Evolutionary conservation across 352 stramenopile species (phyloP), one percentile per base, ranked within the genome.

Genomic region (Globisporangium echinulatum): DNA sequence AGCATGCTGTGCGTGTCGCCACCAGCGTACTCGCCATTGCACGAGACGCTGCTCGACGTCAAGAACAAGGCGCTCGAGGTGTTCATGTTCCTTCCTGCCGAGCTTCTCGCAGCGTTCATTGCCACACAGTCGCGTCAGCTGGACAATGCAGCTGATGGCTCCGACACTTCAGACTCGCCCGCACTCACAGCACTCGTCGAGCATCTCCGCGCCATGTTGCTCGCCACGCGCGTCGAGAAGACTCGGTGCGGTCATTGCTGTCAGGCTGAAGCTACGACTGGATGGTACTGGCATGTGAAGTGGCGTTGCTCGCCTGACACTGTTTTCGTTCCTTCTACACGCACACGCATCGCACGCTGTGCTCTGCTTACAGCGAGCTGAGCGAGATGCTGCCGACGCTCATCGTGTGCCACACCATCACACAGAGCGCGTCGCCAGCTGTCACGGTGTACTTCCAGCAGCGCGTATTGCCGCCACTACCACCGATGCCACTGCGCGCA

Each of bases 31-130:
- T 82, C 71, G 43, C 63, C 60, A 6, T 55, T 82, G 25, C 50
- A 72, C 46, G 49, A 54, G 3, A 48, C 55, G 15, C 48, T 86
- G 10, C 49, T 85, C 40, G 69, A 81, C 11, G 59, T 87, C 56
- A 90, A 85, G 61, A 90, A 85, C 66, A 79, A 78, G 57, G 65
- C 66, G 19, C 63, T 84, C 7, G 78, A 90, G 58, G 73, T 88
- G 7, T 80, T 90, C 58, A 76, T 88, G 68, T 72, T 87, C 48
- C 52, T 88, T 4, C 78, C 78, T 4, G 61, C 69, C 8, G 51
- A 49, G 47, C 57, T 86, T 7, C 62, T 85, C 5, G 67, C 62
- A 11, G 66, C 72, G 19, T 85, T 88, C 52, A 69, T 86, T 39
- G 43, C 40, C 13, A 40, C 38, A 8, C 59, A 72, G 83, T 37